phyloP scores from a whole-genome alignment of 2,329 filamentous ascomycete species.

The Colletotrichum brevisporum region DNA sequence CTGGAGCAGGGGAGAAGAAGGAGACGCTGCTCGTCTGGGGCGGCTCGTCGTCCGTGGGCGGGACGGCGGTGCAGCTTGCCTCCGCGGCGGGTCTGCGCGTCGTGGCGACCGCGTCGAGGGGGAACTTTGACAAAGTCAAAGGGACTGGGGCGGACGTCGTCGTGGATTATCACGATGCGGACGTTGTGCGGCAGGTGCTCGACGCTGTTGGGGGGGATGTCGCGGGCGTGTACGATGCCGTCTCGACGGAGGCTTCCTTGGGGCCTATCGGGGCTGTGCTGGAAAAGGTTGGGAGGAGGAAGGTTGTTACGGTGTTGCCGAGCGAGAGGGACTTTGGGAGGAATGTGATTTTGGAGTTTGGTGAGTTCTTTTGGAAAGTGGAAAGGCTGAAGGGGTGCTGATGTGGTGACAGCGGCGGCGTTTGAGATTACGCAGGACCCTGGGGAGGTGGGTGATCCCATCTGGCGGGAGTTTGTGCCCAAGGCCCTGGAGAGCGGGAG shows the following conservation, averaged over 20 bases:
- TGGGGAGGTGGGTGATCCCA: not conserved
- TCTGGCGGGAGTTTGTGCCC: not conserved
- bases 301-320: slow-evolving; percentile 6
- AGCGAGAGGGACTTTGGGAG: slow-evolving; percentile 7
- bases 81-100: slow-evolving; percentile 60
- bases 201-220: not conserved
- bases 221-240: slow-evolving; percentile 16
- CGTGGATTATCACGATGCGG: slow-evolving; percentile 58
- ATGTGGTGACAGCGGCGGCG: accelerated
- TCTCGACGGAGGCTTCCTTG: not conserved
- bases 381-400: accelerated
- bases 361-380: accelerated
- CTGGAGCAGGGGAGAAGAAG: slow-evolving; percentile 4
- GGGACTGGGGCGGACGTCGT: slow-evolving; percentile 58
- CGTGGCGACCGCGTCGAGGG: slow-evolving; percentile 56
- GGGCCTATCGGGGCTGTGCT: slow-evolving; percentile 16
- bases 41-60: slow-evolving; percentile 62
- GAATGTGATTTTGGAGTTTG: not conserved
- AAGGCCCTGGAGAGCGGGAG: slow-evolving; percentile 12
- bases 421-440: not conserved
- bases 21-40: slow-evolving; percentile 57
- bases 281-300: not conserved
- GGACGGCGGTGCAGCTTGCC: slow-evolving; percentile 61
- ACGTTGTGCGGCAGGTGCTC: slow-evolving; percentile 44
- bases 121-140: slow-evolving; percentile 58